Evolutionary conservation across 257 asterid species (phyloP).

Genomic region (Dorcoceras hygrometricum): DNA sequence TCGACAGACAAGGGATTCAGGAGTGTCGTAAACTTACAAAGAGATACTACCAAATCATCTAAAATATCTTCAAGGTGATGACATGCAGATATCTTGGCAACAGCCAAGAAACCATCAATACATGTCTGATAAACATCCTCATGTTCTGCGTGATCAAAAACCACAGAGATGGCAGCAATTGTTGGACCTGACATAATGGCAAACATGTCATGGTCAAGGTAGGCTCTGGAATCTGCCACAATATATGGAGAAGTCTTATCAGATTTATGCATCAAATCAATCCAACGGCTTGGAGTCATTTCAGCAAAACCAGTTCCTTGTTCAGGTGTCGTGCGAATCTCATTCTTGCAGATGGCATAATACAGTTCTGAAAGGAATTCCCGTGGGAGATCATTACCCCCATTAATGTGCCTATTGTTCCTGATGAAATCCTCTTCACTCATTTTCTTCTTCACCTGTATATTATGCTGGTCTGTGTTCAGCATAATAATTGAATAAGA

Average conservation of each 20-base stretch:
- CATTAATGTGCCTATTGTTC: slow-evolving; percentile 88
- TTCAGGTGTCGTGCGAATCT: slow-evolving; percentile 92
- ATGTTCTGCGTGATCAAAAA: slow-evolving; percentile 89
- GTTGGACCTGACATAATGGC: slow-evolving; percentile 99
- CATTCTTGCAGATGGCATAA: slow-evolving; percentile 85
- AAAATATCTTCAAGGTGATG: slow-evolving; percentile 93
- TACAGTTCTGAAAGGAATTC: slow-evolving; percentile 83
- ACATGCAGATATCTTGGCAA: slow-evolving; percentile 93
- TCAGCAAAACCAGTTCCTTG: slow-evolving; percentile 89
- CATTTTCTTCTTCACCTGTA: slow-evolving; percentile 96
- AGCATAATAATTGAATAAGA: slow-evolving; percentile 92
- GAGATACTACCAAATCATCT: slow-evolving; percentile 94
- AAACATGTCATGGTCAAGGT: slow-evolving; percentile 96
- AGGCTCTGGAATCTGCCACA: slow-evolving; percentile 74
- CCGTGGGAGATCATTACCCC: slow-evolving; percentile 90
- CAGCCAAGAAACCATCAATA: slow-evolving; percentile 91
- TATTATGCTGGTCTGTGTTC: slow-evolving; percentile 92
- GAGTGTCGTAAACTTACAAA: slow-evolving; percentile 87
- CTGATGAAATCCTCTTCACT: slow-evolving; percentile 94
- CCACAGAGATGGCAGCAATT: slow-evolving; percentile 95
- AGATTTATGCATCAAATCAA: slow-evolving; percentile 88
- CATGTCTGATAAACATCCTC: slow-evolving; percentile 94
- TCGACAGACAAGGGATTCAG: slow-evolving; percentile 81
- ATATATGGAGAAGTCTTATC: slow-evolving; percentile 70
- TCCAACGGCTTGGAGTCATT: slow-evolving; percentile 97